These are phyloP conservation scores for Sclerotinia borealis DNA, from an alignment of 2,329 filamentous ascomycete genomes.

Conservation along the genomic window DNA sequence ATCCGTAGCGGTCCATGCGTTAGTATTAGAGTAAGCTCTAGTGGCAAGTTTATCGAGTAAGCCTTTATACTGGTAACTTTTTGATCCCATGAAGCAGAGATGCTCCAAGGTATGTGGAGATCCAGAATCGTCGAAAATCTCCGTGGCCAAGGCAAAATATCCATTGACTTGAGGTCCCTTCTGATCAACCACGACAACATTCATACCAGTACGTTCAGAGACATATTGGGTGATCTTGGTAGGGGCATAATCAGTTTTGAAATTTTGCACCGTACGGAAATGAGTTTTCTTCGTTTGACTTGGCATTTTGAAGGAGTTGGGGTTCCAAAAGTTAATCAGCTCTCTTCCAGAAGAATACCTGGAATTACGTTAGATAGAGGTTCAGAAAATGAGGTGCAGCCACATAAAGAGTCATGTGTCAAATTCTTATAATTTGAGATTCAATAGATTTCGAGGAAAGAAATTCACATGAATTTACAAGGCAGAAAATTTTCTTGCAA, in stretches of 20 bases:
- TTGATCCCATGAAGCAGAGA: slow-evolving; percentile 83
- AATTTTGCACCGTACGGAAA: slow-evolving; percentile 80
- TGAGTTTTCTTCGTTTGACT: slow-evolving; percentile 45
- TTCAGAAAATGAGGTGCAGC: not conserved
- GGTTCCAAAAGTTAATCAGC: not conserved
- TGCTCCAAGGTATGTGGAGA: slow-evolving; percentile 84
- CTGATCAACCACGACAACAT: slow-evolving; percentile 84
- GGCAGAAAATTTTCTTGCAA: not conserved
- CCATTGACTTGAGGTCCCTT: slow-evolving; percentile 93
- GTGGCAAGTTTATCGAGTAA: slow-evolving; percentile 91
- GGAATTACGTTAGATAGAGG: not conserved
- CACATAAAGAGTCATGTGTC: not conserved
- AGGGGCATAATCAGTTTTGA: slow-evolving; percentile 85
- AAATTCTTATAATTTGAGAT: not conserved
- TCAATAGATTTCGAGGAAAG: too few species aligned
- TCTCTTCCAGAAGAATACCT: not conserved
- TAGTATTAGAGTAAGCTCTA: slow-evolving; percentile 86
- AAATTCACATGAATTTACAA: not conserved
- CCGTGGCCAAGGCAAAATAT: slow-evolving; percentile 91
- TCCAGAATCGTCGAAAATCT: slow-evolving; percentile 96
- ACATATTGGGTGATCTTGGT: slow-evolving; percentile 91
- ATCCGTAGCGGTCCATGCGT: slow-evolving; percentile 95
- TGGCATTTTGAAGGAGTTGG: slow-evolving; percentile 44
- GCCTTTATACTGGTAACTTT: slow-evolving; percentile 89
- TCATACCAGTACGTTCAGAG: slow-evolving; percentile 89